Conservation (phyloP, 768 basidiomycete species). For the Phlebiopsis gigantea region DNA sequence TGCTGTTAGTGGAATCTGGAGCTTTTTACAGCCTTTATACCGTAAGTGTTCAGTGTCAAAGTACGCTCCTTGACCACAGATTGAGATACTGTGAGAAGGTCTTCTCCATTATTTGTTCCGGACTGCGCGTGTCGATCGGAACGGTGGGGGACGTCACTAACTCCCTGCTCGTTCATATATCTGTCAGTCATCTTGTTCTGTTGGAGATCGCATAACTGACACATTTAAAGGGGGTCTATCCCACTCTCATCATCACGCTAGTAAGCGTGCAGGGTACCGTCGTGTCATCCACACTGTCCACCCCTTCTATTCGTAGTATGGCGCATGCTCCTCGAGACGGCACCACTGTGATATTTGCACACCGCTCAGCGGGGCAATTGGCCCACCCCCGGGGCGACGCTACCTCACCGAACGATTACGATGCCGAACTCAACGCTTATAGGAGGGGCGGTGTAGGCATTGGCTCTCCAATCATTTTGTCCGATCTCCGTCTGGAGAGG, state of each 20-base stretch:
- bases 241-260: background rate
- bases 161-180: background rate
- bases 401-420: background rate
- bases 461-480: background rate
- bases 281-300: background rate
- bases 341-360: background rate
- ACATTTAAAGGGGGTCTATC: background rate
- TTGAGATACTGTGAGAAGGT: no score
- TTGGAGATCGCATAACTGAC: background rate
- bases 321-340: background rate
- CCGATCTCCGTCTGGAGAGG: background rate
- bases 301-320: background rate
- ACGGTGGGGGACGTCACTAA: background rate
- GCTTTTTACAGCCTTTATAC: background rate
- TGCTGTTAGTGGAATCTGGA: background rate
- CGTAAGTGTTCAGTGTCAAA: no score
- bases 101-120: background rate
- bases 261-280: background rate
- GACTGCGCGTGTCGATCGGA: background rate
- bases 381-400: background rate
- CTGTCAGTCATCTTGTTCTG: background rate
- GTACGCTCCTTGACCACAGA: no score
- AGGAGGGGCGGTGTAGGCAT: no score
- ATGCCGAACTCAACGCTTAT: background rate
- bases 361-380: background rate